Evolutionary conservation across 2,329 filamentous ascomycete genomes (phyloP).

Genomic region (Penicillium sp.): DNA sequence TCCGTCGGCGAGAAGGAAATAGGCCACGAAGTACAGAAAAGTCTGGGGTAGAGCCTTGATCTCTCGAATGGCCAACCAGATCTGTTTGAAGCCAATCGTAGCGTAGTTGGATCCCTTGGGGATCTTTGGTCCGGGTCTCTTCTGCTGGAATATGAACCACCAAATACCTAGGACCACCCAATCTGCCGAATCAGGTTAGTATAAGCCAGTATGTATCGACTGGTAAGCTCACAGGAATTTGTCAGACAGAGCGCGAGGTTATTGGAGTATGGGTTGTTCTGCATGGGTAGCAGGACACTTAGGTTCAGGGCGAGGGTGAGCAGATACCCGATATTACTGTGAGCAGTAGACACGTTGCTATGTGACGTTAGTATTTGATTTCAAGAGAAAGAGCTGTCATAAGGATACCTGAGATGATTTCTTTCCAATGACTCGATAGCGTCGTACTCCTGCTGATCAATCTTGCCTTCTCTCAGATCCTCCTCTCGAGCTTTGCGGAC

Average conservation of each 20-base stretch:
- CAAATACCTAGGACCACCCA: conserved; percentile 44
- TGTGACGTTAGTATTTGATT: conserved; percentile 2
- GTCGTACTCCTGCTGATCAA: conserved; percentile 40
- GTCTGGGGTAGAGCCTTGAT: conserved; percentile 41
- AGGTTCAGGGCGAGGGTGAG: conserved; percentile 41
- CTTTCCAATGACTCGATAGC: conserved; percentile 42
- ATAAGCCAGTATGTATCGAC: no score
- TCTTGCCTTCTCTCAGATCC: conserved; percentile 40
- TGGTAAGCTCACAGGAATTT: conserved; percentile 37
- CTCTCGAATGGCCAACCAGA: conserved; percentile 39
- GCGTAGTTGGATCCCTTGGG: conserved; percentile 41
- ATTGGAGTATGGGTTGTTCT: conserved; percentile 37
- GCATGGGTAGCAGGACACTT: conserved; percentile 40
- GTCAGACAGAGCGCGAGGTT: conserved; percentile 43
- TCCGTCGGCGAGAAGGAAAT: conserved; percentile 44
- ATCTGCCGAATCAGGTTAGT: conserved; percentile 26
- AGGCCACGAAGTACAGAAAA: conserved; percentile 43
- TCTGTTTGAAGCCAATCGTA: conserved; percentile 45
- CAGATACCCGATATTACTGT: conserved; percentile 45
- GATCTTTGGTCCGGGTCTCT: conserved; percentile 38
- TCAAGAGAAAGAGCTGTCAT: neutral
- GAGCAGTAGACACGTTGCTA: conserved; percentile 43
- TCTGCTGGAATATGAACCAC: conserved; percentile 46
- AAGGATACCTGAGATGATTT: conserved; percentile 39
- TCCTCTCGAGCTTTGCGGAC: conserved; percentile 43